Evolutionary conservation across 257 asterid genomes (phyloP).

Genomic region (Rauvolfia tetraphylla): DNA sequence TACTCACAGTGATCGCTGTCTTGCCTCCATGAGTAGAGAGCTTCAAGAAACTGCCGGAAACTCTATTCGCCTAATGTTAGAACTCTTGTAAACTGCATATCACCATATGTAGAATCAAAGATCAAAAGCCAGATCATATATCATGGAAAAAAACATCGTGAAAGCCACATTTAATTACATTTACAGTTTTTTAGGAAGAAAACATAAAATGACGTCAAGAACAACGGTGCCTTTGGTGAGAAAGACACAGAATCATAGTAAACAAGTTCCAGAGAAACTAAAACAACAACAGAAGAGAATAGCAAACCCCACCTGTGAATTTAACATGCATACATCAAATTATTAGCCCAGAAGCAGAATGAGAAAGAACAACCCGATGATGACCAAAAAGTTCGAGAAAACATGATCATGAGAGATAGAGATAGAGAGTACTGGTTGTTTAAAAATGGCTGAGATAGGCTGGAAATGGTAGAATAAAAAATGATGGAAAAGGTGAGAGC

Average conservation of each 20-base stretch:
- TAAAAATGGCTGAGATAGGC: not conserved
- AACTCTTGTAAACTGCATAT: not conserved
- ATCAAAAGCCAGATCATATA: not conserved
- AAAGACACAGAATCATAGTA: not conserved
- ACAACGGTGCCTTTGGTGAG: not conserved
- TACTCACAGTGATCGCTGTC: conserved; percentile 14
- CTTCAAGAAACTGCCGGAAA: not conserved
- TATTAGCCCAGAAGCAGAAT: not conserved
- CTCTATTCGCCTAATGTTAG: not conserved
- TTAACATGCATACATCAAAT: not conserved
- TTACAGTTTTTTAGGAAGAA: not conserved
- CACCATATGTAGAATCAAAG: not conserved
- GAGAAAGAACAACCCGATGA: not conserved
- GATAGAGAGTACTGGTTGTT: no score
- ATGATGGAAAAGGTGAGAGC: conserved; percentile 6
- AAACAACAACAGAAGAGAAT: not conserved
- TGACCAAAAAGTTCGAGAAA: not conserved
- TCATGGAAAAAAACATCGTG: not conserved
- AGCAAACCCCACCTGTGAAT: not conserved
- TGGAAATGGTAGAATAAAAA: not conserved
- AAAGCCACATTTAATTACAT: not conserved
- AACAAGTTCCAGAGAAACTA: not conserved
- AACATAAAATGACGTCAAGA: not conserved
- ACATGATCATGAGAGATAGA: not conserved
- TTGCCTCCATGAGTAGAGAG: conserved; percentile 19